phyloP scores from a whole-genome alignment of 495 filamentous ascomycete genomes.

The Daldinia loculata region DNA sequence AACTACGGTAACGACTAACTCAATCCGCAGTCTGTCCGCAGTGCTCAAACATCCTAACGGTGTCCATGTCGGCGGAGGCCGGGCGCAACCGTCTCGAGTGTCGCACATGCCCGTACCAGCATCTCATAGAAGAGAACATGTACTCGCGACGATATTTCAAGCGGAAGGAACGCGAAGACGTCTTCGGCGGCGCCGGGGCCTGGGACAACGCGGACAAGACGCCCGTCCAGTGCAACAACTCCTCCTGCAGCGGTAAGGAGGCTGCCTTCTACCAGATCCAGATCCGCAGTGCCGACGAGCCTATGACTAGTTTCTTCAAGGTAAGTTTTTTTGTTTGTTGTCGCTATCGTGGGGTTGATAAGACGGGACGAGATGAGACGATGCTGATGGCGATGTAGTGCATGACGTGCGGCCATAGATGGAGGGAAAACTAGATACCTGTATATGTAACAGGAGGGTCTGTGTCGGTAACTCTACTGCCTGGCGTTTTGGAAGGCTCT shows the following conservation, averaged over 20 bases:
- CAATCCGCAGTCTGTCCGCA: conserved; percentile 81
- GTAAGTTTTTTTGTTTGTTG: conserved; percentile 60
- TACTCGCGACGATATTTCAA: conserved; percentile 80
- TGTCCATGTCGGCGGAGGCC: conserved; percentile 54
- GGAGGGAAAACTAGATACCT: conserved; percentile 65
- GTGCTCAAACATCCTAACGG: conserved; percentile 88
- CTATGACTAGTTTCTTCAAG: conserved; percentile 96
- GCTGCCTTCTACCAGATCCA: conserved; percentile 97
- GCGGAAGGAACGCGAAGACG: conserved; percentile 86
- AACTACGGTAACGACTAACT: conserved; percentile 23
- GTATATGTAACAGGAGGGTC: background rate
- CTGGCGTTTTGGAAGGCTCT: conserved; percentile 29
- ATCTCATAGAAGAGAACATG: conserved; percentile 73
- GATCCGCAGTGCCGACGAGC: conserved; percentile 97
- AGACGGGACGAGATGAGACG: background rate
- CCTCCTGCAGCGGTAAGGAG: conserved; percentile 76
- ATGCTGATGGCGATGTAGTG: conserved; percentile 55
- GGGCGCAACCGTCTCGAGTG: conserved; percentile 80
- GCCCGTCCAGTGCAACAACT: conserved; percentile 75
- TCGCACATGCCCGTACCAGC: conserved; percentile 91
- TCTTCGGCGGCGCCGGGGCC: conserved; percentile 84
- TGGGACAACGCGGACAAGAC: conserved; percentile 91
- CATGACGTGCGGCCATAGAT: conserved; percentile 64
- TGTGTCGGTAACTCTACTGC: conserved; percentile 26
- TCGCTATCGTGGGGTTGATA: background rate